phyloP scores from a whole-genome alignment of 2,329 filamentous ascomycete species.

The Alternaria sp. region DNA sequence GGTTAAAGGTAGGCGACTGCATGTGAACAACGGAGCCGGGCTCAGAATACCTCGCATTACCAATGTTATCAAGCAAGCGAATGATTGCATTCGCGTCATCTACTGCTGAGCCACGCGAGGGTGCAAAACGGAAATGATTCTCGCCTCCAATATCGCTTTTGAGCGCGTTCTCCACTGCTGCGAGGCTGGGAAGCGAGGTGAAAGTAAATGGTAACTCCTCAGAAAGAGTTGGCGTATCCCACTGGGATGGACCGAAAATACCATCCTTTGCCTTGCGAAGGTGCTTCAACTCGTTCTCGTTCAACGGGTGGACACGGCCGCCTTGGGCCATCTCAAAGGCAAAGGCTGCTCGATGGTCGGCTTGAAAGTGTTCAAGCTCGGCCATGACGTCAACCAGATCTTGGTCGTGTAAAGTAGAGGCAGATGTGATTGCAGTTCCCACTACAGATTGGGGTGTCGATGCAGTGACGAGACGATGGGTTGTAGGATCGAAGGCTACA shows the following conservation, averaged over 20 bases:
- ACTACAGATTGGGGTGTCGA: background rate
- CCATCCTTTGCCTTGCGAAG: slow-evolving; percentile 12
- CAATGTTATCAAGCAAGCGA: slow-evolving; percentile 20
- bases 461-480: background rate
- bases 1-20: slow-evolving; percentile 22
- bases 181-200: background rate
- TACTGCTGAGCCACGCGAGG: slow-evolving; percentile 12
- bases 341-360: slow-evolving; percentile 3
- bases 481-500: background rate
- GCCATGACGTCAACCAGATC: slow-evolving; percentile 21
- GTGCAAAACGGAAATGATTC: slow-evolving; percentile 18
- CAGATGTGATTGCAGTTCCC: background rate
- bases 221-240: slow-evolving; percentile 16
- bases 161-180: slow-evolving; percentile 13
- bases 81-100: slow-evolving; percentile 13
- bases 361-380: slow-evolving; percentile 14
- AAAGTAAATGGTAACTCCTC: slow-evolving; percentile 5
- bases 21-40: slow-evolving; percentile 21
- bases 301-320: slow-evolving; percentile 12
- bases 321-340: slow-evolving; percentile 5
- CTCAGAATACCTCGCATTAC: slow-evolving; percentile 9
- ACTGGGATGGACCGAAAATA: slow-evolving; percentile 7
- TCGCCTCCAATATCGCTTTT: slow-evolving; percentile 15
- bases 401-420: slow-evolving; percentile 17
- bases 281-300: slow-evolving; percentile 13